Percentiles rank a stretch among this genome's conserved stretches.
These are phyloP conservation scores for Magnusiomyces magnusii DNA, from an alignment of 1,139 yeast genomes.

Conservation along the genomic window DNA sequence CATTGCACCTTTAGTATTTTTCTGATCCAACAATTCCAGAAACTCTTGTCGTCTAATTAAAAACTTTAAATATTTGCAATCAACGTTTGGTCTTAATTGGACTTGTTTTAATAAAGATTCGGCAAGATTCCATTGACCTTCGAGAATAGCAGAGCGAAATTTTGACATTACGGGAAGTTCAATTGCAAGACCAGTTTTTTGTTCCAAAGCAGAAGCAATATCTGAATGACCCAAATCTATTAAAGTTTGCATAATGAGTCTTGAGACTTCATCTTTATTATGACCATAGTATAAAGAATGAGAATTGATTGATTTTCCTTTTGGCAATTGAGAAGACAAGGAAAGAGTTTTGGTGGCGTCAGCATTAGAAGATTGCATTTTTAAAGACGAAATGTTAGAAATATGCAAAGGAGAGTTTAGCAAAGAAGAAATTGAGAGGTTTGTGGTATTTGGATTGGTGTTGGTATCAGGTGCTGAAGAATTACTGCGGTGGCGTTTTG, in stretches of 20 bases:
- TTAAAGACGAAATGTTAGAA: background rate
- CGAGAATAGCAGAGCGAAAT: conserved; percentile 37
- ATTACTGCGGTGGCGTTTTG: conserved; percentile 5
- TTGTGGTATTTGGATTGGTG: background rate
- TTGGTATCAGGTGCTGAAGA: too few relatives aligned
- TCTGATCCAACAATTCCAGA: conserved; percentile 28
- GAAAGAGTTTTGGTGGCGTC: background rate
- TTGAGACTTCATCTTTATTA: conserved; percentile 40
- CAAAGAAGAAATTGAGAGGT: background rate
- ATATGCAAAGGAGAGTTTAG: background rate
- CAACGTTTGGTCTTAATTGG: conserved; percentile 26
- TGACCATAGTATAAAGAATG: conserved; percentile 23
- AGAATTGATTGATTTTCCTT: background rate
- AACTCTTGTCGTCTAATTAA: conserved; percentile 32
- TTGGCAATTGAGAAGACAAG: background rate
- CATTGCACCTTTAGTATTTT: conserved; percentile 37
- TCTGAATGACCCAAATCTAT: conserved; percentile 42
- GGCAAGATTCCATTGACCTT: conserved; percentile 41
- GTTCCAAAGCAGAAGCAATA: conserved; percentile 37
- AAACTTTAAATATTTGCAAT: conserved; percentile 23
- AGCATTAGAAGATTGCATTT: background rate
- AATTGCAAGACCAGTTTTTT: conserved; percentile 37
- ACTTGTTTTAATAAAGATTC: conserved; percentile 32
- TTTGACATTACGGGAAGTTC: conserved; percentile 34
- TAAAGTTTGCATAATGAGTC: conserved; percentile 44